Evolutionary conservation across 163 green algal genomes (phyloP), one percentile per base, ranked within the genome.

Genomic region (Coccomyxa subellipsoidea): DNA sequence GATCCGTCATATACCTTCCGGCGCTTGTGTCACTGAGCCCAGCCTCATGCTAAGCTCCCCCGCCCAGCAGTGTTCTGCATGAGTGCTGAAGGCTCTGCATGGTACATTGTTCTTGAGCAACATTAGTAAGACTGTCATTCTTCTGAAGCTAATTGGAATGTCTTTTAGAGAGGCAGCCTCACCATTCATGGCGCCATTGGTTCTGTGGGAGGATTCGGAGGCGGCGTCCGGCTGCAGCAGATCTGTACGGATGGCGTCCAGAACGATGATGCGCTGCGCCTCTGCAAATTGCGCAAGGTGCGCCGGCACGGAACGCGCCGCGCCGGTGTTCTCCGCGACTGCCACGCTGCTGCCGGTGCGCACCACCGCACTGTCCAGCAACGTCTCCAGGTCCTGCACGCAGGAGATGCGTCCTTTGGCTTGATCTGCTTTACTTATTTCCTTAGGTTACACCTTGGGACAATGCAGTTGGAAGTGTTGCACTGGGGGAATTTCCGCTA

Each of bases 181-280:
- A 59, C 47, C 47, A 8, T 59, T 59, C 47, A 59, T 59, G 47
- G 47, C 47, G 1, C 47, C 47, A 8, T 59, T 12, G 15, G 23
- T 59, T 27, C n/a, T 73, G 66, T n/a, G 18, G 4, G 66, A 32
- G 32, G 66, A 73, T n/a, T 73, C 66, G 2, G 71, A 23, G 71
- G 9, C 40, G 34, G 71, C 34, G 5, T 73, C 66, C n/a, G 66
- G 29, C 37, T 79, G n/a, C 23, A 72, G 37, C 38, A 91, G 29
- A 79, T 91, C 87, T 34, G 85, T 91, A 21, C 87, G 75, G 37
- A 90, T 78, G 31, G 85, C 87, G 59, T 91, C 87, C 83, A 91
- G 79, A 18, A 90, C 83, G 38, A 91, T 88, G 78, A 90, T 90
- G 81, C 87, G 82, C 66, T 90, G 87, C n/a, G 87, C 85, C 80